These are phyloP conservation scores for Linum usitatissimum DNA, from an alignment of 345 rosid genomes.

Conservation along the genomic window DNA sequence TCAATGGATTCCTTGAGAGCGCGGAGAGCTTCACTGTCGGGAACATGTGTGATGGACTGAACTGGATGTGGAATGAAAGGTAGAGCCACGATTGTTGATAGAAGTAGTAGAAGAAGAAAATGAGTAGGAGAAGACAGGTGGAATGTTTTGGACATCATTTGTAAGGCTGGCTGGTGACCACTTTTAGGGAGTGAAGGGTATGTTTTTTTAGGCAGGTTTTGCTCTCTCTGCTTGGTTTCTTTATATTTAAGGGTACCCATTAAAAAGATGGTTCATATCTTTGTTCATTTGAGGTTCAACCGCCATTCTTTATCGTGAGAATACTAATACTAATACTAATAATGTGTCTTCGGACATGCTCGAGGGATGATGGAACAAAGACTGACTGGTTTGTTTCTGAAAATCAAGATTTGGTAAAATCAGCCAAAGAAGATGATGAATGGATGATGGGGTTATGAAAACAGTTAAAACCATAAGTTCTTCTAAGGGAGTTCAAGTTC, in stretches of 20 bases:
- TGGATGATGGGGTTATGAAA: too few relatives aligned
- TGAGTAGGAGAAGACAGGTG: background rate
- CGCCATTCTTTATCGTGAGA: background rate
- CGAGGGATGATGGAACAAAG: too few relatives aligned
- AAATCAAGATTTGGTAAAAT: too few relatives aligned
- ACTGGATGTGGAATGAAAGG: background rate
- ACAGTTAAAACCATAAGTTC: too few relatives aligned
- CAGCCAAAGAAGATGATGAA: too few relatives aligned
- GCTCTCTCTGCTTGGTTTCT: background rate
- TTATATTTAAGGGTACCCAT: background rate
- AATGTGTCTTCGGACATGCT: too few relatives aligned
- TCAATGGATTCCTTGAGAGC: constrained; percentile 29
- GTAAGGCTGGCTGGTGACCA: background rate
- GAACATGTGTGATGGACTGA: background rate
- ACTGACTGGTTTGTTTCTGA: too few relatives aligned
- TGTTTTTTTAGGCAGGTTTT: background rate
- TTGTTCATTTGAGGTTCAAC: background rate
- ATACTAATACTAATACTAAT: too few relatives aligned
- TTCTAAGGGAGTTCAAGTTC: too few relatives aligned
- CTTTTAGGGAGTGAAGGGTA: background rate
- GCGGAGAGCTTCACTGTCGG: constrained; percentile 34
- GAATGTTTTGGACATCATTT: background rate
- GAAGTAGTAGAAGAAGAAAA: background rate
- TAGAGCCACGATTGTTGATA: background rate
- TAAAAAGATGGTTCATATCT: background rate